Conservation (phyloP, 2,329 filamentous ascomycete species). For the Didymella keratinophila region DNA sequence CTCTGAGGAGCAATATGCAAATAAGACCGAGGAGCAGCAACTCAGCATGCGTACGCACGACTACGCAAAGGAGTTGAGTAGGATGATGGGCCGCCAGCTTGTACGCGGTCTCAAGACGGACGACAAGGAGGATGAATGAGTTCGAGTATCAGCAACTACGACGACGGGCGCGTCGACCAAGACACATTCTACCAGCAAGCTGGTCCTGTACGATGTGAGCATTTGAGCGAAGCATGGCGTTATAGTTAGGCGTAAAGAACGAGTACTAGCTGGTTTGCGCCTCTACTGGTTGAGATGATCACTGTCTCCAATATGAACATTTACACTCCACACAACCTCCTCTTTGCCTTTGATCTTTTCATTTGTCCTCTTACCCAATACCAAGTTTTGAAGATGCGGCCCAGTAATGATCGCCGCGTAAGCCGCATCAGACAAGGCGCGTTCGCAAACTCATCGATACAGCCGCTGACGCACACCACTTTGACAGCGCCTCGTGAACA, state of each 20-base stretch:
- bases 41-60: slow-evolving; percentile 34
- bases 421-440: slow-evolving; percentile 18
- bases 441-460: slow-evolving; percentile 10
- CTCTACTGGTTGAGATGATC: background rate
- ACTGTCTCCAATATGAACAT: slow-evolving; percentile 3
- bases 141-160: background rate
- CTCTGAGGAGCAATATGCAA: slow-evolving; percentile 32
- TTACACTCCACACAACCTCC: background rate
- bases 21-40: slow-evolving; percentile 35
- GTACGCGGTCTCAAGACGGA: slow-evolving; percentile 29
- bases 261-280: slow-evolving; percentile 12
- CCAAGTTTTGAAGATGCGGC: background rate
- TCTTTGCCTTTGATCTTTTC: background rate
- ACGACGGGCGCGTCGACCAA: background rate
- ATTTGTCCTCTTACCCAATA: background rate
- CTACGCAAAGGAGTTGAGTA: slow-evolving; percentile 39
- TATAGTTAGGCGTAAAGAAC: slow-evolving; percentile 8
- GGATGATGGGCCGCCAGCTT: slow-evolving; percentile 40
- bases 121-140: slow-evolving; percentile 1
- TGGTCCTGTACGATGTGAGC: slow-evolving; percentile 11
- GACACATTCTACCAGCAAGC: slow-evolving; percentile 1
- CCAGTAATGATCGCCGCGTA: slow-evolving; percentile 16
- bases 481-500: background rate
- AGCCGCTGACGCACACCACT: slow-evolving; percentile 20
- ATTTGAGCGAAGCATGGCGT: slow-evolving; percentile 18